Base-by-base conservation (phyloP, 2,329 filamentous ascomycete species). In the Paraphoma sp. region DNA sequence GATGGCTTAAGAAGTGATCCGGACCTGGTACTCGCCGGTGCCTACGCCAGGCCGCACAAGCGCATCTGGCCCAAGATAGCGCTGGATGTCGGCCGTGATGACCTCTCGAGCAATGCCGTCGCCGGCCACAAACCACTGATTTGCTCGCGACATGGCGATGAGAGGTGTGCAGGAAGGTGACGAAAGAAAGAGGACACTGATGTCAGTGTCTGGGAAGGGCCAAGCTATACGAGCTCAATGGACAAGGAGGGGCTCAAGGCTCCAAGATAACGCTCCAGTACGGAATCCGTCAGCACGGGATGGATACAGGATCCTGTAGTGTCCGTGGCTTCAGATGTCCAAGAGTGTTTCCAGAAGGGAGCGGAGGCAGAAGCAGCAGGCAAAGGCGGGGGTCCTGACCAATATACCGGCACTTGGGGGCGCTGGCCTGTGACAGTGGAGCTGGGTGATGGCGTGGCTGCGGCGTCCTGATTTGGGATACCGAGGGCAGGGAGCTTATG, bases 81-180 rank as follows among this genome's bases (percentile, higher is more conserved):
- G 77, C 71, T 82, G 80, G 64, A 83, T 83, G 71, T 83, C 81
- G 62, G 80, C 80, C 46, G 80, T 81, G 62, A 83, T 83, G 70
- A 83, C 81, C 71, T 82, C 78, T 67, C 81, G 71, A 54, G 80
- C 78, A 66, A 83, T 83, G 70, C 81, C 81, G 46, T 82, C 80
- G 59, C 77, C 80, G 12, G 77, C 76, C 62, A 81, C 76, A 67
- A 82, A 83, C 81, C 81, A 83, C 72, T 81, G 76, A 72, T 79
- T 71, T 74, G 65, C 67, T 51, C 69, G 68, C 59, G 70, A 73
- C 69, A 75, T 75, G 58, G 55, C 64, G 71, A 62, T 51, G 49
- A 51, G 51, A 52, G 51, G 51, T 49, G 63, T 64, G 63, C 59
- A 57, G 56, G 61, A 53, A 55, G 59, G 60, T 54, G 59, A 64